Percentiles rank a stretch among this genome's conserved stretches.
Conservation (phyloP, 2,329 filamentous ascomycete species). For the Exophiala mesophila region DNA sequence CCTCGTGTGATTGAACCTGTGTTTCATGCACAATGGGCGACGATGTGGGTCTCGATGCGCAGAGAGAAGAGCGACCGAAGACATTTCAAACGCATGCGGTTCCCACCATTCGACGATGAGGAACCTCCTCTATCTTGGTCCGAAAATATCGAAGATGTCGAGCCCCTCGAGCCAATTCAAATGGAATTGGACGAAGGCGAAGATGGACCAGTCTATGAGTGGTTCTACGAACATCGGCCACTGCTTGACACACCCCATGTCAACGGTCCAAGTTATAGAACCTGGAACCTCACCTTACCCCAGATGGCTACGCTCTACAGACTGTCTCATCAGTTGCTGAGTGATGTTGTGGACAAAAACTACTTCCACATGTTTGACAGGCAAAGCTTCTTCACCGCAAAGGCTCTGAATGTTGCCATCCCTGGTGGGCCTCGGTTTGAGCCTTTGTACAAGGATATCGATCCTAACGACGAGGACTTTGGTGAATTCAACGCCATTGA, state of each 20-base stretch:
- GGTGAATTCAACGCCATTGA: slow-evolving; percentile 99
- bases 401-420: slow-evolving; percentile 93
- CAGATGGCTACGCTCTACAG: slow-evolving; percentile 97
- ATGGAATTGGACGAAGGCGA: slow-evolving; percentile 96
- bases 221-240: slow-evolving; percentile 95
- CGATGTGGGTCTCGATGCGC: slow-evolving; percentile 98
- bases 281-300: slow-evolving; percentile 84
- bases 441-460: slow-evolving; percentile 95
- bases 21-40: slow-evolving; percentile 97
- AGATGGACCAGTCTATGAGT: slow-evolving; percentile 85
- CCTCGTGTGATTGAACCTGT: slow-evolving; percentile 96
- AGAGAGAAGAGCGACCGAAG: slow-evolving; percentile 94
- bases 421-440: slow-evolving; percentile 97
- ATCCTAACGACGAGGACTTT: slow-evolving; percentile 98
- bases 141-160: slow-evolving; percentile 97
- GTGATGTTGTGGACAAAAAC: slow-evolving; percentile 90
- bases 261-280: slow-evolving; percentile 94
- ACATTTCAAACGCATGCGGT: slow-evolving; percentile 98
- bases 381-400: slow-evolving; percentile 91
- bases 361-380: slow-evolving; percentile 98
- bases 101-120: slow-evolving; percentile 97
- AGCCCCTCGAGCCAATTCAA: slow-evolving; percentile 94
- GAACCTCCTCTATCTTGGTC: slow-evolving; percentile 97
- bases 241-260: slow-evolving; percentile 88
- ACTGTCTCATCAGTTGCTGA: slow-evolving; percentile 82